These are phyloP conservation scores for Pelargonium fulgidum DNA, from an alignment of 441 rosid species.

Conservation along the genomic window DNA sequence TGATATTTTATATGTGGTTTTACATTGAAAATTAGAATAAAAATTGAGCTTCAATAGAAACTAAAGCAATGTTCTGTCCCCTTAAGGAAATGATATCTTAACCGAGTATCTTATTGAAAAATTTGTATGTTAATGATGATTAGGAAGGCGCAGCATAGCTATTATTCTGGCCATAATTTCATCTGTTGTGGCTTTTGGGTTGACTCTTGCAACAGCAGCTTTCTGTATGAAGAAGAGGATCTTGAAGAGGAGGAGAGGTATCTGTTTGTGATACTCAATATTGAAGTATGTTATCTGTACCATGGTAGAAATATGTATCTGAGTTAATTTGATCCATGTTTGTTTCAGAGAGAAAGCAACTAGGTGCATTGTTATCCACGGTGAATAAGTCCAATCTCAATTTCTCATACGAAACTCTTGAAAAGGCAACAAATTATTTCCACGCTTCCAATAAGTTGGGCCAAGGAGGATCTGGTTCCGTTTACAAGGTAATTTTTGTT, in stretches of 20 bases:
- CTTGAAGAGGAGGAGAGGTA: constrained; percentile 47
- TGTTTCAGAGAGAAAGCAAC: constrained; percentile 52
- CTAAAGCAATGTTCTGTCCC: neutral
- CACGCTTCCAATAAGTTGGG: constrained; percentile 60
- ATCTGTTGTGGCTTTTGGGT: constrained; percentile 40
- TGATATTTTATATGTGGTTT: too few species aligned
- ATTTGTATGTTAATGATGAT: constrained; percentile 9
- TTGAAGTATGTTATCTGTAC: neutral
- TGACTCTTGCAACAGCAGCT: constrained; percentile 30
- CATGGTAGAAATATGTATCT: neutral
- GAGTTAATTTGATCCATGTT: constrained; percentile 9
- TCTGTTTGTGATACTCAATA: neutral
- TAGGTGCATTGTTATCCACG: constrained; percentile 42
- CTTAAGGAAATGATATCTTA: neutral
- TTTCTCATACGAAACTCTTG: constrained; percentile 72
- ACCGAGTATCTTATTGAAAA: neutral
- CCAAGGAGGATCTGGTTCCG: constrained; percentile 90
- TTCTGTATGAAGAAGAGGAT: constrained; percentile 39
- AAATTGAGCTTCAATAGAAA: too few species aligned
- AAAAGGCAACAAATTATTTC: constrained; percentile 68
- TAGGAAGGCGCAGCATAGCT: constrained; percentile 41
- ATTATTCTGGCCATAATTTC: constrained; percentile 43
- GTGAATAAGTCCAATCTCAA: constrained; percentile 61
- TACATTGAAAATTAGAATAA: too few species aligned
- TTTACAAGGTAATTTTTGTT: constrained; percentile 47